Evolutionary conservation across 495 filamentous ascomycete species (phyloP).

Genomic region (Tetracladium setigerum): DNA sequence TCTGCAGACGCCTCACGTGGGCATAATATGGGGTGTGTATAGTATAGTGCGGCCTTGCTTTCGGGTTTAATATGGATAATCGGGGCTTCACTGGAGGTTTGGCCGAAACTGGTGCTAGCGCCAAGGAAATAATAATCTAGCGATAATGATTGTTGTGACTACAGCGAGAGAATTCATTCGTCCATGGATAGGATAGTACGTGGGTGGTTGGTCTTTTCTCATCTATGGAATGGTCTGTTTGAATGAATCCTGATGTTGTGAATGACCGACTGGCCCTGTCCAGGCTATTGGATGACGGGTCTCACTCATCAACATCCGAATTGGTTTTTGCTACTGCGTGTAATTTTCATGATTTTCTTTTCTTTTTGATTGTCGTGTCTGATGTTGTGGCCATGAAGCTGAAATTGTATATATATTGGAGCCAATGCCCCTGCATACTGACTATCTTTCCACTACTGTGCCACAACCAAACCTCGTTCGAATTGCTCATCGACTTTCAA

Average conservation of each 20-base stretch:
- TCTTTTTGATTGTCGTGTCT: conserved; percentile 18
- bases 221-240: conserved; percentile 10
- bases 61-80: conserved; percentile 36
- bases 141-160: conserved; percentile 21
- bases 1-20: too few species aligned
- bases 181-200: conserved; percentile 16
- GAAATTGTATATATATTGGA: conserved; percentile 1
- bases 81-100: conserved; percentile 20
- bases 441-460: neutral
- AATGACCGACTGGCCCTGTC: conserved; percentile 5
- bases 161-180: conserved; percentile 13
- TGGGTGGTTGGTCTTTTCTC: conserved; percentile 15
- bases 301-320: conserved; percentile 8
- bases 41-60: conserved; percentile 24
- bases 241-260: conserved; percentile 10
- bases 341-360: conserved; percentile 3
- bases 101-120: conserved; percentile 11
- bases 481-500: too few species aligned
- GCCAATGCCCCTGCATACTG: neutral
- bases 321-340: conserved; percentile 15
- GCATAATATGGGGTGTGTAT: too few species aligned
- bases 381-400: conserved; percentile 23
- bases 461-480: too few species aligned
- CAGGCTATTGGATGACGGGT: conserved; percentile 9
- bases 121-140: conserved; percentile 26